Evolutionary conservation across 2,329 filamentous ascomycete species (phyloP), one percentile per base, ranked within the genome.

Genomic region (Arachnomyces sp.): DNA sequence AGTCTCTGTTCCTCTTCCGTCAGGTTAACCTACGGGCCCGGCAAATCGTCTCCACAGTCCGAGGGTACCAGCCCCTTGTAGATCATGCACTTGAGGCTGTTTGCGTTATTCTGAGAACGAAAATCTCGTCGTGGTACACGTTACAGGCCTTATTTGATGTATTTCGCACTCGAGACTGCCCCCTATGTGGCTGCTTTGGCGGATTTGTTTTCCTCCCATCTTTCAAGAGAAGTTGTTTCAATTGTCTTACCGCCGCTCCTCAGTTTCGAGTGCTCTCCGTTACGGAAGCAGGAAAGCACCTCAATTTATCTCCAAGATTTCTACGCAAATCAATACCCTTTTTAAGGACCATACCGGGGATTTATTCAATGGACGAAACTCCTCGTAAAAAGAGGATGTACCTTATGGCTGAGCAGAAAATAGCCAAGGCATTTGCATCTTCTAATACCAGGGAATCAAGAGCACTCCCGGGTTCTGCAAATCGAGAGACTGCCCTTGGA

Each of bases 1-100:
- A 36, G 13, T 42, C 39, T 30, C 28, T 42, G 3, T 42, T 42
- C 29, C 34, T 18, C 13, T 42, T 42, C 34, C 34, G 39, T 31
- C 34, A 42, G 17, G 29, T 42, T 25, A 42, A 42, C n/a, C 28
- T 29, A 15, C 34, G 34, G 4, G 39, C 39, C n/a, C 28, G 39
- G 28, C 25, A 38, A 13, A 15, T 35, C 28, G 34, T 35, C 18
- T 33, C 33, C 38, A 32, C 39, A 18, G 25, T 42, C 7, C 34
- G 28, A 17, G 39, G 31, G 29, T 42, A 42, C 14, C 34, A 33
- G 13, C 25, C 28, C 14, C 25, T 42, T 32, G 11, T 31, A 32
- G 29, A 25, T 3, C 39, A 42, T 31, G 39, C 34, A 11, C 34
- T 37, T 12, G 34, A 37, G 29, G 28, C 34, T 8, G 15, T 42